Evolutionary conservation across 805 yeast genomes (phyloP), one percentile per base, ranked within the genome.

Genomic region (Starmerella powellii): DNA sequence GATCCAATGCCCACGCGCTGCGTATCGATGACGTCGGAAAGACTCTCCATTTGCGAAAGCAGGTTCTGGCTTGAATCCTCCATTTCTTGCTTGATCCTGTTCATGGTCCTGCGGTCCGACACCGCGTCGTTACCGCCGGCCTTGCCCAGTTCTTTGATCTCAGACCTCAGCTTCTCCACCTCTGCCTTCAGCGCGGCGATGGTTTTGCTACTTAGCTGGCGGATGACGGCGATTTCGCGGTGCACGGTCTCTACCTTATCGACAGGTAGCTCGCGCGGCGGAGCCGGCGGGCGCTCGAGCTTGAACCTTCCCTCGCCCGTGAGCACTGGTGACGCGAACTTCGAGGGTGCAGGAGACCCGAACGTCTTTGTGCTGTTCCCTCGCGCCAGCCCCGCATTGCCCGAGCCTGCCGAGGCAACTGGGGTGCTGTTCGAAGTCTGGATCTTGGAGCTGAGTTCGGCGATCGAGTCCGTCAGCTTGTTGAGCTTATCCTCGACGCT

Each of bases 21-120:
- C 0, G 83, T 83, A 56, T 91, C 99, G 58, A 91, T 82, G 8
- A 82, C 62, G 61, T 91, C 99, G 56, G 87, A 95, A 16, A 91
- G 64, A 51, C 85, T 95, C 58, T 91, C 98, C 4, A 88, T 88
- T 48, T 71, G 73, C 0, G 88, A 77, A 27, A 91, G 67, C 8
- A 91, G 62, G 0, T 58, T 55, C 57, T 85, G 95, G 6, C 93
- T 78, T 13, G 82, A 87, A 34, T 72, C 74, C 6, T 93, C 81
- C 19, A 91, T 67, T 52, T 74, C 76, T 4, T 64, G 57, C 56
- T 83, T 85, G 41, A 94, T 81, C 15, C 70, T 70, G 34, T 78
- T 85, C 78, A 91, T 80, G 53, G 82, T 85, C 1, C 67, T 56
- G 37, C 43, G 71, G 56, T 37, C 66, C 48, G 49, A 57, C 55